Evolutionary conservation across 495 filamentous ascomycete genomes (phyloP).

Genomic region (Penicillium nucicola): DNA sequence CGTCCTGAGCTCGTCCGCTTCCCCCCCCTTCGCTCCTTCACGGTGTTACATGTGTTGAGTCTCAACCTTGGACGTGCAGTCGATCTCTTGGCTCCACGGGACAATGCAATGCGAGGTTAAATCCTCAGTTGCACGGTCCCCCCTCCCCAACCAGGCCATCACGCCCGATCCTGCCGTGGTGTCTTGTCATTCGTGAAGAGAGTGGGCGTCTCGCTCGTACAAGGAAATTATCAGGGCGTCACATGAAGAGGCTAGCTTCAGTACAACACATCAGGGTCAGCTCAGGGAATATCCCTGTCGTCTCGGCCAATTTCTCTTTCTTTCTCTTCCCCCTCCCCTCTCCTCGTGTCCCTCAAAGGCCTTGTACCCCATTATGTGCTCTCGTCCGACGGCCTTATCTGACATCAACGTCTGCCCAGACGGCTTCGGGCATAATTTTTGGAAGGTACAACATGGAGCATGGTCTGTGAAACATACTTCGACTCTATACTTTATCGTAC

Average conservation of each 20-base stretch:
- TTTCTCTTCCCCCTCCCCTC: too few species aligned
- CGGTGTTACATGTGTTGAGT: not conserved
- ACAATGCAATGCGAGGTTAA: conserved; percentile 38
- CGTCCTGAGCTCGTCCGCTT: not conserved
- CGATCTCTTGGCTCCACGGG: conserved; percentile 28
- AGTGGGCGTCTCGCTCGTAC: not conserved
- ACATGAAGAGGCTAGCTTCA: not conserved
- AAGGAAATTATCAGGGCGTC: not conserved
- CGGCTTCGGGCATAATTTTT: conserved; percentile 6
- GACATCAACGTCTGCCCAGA: conserved; percentile 11
- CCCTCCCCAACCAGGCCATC: not conserved
- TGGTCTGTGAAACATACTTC: conserved; percentile 16
- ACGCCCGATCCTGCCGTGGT: conserved; percentile 20
- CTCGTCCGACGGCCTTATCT: conserved; percentile 12
- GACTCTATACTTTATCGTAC: too few species aligned
- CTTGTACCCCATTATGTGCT: conserved; percentile 6
- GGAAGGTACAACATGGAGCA: conserved; percentile 8
- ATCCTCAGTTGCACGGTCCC: conserved; percentile 26
- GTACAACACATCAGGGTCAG: conserved; percentile 8
- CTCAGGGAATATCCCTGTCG: conserved; percentile 6
- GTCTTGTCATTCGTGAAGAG: conserved; percentile 14
- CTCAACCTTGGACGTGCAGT: conserved; percentile 26
- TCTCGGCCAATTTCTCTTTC: conserved; percentile 1
- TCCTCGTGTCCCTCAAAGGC: conserved; percentile 11
- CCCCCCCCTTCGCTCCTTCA: too few species aligned